These are phyloP conservation scores for Aspergillus viridinutans DNA, from an alignment of 2,329 filamentous ascomycete species.

Conservation along the genomic window DNA sequence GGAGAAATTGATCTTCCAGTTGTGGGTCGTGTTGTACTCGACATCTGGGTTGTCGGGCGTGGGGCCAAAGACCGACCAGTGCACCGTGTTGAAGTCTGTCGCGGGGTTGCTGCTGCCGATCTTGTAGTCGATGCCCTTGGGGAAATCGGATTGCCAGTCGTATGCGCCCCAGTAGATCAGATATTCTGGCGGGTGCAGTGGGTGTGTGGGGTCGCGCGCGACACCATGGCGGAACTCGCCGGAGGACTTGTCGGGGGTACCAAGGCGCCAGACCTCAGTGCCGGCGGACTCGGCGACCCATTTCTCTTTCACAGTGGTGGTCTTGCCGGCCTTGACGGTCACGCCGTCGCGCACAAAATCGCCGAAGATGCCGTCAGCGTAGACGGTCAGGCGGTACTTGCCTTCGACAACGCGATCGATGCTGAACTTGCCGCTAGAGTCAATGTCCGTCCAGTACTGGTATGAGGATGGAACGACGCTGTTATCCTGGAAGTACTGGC, in stretches of 20 bases:
- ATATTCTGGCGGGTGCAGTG: slow-evolving; percentile 54
- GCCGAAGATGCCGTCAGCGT: slow-evolving; percentile 60
- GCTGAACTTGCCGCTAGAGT: slow-evolving; percentile 44
- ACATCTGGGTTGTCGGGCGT: slow-evolving; percentile 40
- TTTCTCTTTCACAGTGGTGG: slow-evolving; percentile 33
- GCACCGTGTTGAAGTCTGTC: slow-evolving; percentile 59
- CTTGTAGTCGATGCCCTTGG: slow-evolving; percentile 54
- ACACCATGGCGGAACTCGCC: slow-evolving; percentile 60
- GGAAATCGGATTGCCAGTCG: slow-evolving; percentile 58
- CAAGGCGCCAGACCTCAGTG: slow-evolving; percentile 59
- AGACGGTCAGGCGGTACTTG: slow-evolving; percentile 59
- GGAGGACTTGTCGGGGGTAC: slow-evolving; percentile 57
- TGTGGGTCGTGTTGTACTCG: slow-evolving; percentile 42
- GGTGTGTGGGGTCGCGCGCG: slow-evolving; percentile 45
- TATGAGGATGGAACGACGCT: slow-evolving; percentile 51
- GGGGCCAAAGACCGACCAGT: slow-evolving; percentile 60
- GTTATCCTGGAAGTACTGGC: slow-evolving; percentile 57
- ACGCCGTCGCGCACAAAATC: slow-evolving; percentile 54
- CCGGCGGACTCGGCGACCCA: slow-evolving; percentile 57
- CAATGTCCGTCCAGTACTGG: slow-evolving; percentile 60
- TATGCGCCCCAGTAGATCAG: slow-evolving; percentile 59
- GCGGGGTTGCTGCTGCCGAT: slow-evolving; percentile 51
- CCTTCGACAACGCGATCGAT: slow-evolving; percentile 56
- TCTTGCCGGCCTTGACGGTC: slow-evolving; percentile 40
- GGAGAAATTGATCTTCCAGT: slow-evolving; percentile 58